Percentiles rank a stretch among this genome's conserved stretches.
These are phyloP conservation scores for Fraxinus paxiana DNA, from an alignment of 305 asterid genomes.

Conservation along the genomic window DNA sequence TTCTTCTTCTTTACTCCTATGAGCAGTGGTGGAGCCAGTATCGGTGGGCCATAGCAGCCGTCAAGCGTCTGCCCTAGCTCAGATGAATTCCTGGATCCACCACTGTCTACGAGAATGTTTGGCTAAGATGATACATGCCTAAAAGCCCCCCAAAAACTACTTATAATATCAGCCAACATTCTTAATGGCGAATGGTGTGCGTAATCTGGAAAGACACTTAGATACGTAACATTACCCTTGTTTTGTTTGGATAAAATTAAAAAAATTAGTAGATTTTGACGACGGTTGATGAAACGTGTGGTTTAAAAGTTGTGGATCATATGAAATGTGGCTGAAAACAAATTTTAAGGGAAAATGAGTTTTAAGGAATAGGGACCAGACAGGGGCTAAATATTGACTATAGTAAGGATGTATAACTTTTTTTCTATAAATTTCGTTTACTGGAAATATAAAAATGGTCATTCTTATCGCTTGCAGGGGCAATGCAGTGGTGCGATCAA, in stretches of 20 bases:
- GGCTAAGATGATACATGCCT: not conserved
- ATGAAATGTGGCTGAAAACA: not conserved
- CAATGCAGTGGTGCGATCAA: slow-evolving; percentile 54
- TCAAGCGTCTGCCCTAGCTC: not conserved
- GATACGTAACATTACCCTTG: not conserved
- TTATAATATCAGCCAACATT: not conserved
- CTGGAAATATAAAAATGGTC: not conserved
- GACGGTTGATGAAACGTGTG: not conserved
- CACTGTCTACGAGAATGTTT: not conserved
- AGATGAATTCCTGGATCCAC: not conserved
- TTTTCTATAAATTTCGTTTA: not conserved
- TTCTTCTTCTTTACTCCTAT: not conserved
- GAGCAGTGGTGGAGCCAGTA: not conserved
- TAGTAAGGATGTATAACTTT: not conserved
- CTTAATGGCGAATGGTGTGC: not conserved
- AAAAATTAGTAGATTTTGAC: not conserved
- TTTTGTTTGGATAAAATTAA: not conserved
- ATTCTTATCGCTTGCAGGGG: slow-evolving; percentile 20
- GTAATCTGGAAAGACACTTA: not conserved
- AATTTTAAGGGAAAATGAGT: not conserved
- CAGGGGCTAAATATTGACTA: not conserved
- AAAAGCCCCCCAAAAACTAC: not conserved
- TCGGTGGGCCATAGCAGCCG: not conserved
- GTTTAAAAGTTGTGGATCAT: not conserved
- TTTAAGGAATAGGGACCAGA: not conserved